A percentile compares a stretch with the other conserved stretches of the same genome.
Conservation (phyloP, 495 filamentous ascomycete species). For the Xylaria sp. region DNA sequence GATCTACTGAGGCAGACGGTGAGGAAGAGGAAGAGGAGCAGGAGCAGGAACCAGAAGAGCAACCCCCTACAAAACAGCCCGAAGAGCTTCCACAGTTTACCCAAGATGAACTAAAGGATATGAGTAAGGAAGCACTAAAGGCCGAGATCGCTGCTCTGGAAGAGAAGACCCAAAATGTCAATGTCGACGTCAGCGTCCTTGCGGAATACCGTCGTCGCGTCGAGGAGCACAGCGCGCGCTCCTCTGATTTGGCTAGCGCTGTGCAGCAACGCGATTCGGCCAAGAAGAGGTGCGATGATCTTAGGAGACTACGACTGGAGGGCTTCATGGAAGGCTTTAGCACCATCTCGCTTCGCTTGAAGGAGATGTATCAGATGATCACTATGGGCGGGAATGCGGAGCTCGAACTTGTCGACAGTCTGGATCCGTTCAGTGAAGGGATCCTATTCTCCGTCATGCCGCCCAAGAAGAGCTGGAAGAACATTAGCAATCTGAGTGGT, state of each 20-base stretch:
- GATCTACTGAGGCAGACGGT: conserved; percentile 35
- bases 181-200: conserved; percentile 88
- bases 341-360: conserved; percentile 90
- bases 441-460: conserved; percentile 98
- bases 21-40: conserved; percentile 29
- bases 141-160: conserved; percentile 88
- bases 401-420: conserved; percentile 90
- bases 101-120: conserved; percentile 89
- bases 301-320: conserved; percentile 85
- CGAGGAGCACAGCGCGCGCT: conserved; percentile 83
- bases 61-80: conserved; percentile 35
- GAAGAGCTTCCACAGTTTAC: conserved; percentile 78
- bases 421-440: conserved; percentile 96
- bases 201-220: conserved; percentile 91
- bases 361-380: conserved; percentile 99
- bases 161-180: conserved; percentile 88
- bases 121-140: conserved; percentile 87
- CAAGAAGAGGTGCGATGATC: conserved; percentile 88
- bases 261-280: conserved; percentile 79
- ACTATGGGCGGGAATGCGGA: conserved; percentile 99
- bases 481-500: conserved; percentile 91
- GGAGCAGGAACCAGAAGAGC: conserved; percentile 38
- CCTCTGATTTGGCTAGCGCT: conserved; percentile 77
- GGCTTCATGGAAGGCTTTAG: conserved; percentile 99
- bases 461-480: conserved; percentile 99